phyloP scores from a whole-genome alignment of 2,329 filamentous ascomycete species.

The Colletotrichum limetticola region DNA sequence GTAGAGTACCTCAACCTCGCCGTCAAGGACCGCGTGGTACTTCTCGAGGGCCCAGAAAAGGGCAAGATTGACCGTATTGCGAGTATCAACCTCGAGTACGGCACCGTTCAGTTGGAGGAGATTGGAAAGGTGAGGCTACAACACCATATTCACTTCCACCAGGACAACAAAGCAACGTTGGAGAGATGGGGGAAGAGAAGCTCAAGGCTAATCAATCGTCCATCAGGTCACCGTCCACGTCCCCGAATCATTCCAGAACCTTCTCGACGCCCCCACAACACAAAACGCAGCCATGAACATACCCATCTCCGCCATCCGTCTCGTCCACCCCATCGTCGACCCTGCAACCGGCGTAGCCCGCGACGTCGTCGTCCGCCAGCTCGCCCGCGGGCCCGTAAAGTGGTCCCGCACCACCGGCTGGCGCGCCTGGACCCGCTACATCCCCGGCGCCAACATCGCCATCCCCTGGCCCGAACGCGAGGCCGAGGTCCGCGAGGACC shows the following conservation, averaged over 20 bases:
- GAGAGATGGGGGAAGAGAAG: not conserved
- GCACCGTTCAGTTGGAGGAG: conserved; percentile 70
- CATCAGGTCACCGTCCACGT: conserved; percentile 51
- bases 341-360: conserved; percentile 70
- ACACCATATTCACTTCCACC: not conserved
- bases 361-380: conserved; percentile 82
- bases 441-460: conserved; percentile 76
- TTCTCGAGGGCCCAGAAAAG: conserved; percentile 81
- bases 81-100: conserved; percentile 63
- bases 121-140: conserved; percentile 69
- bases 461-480: conserved; percentile 80
- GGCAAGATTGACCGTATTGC: conserved; percentile 84
- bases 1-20: conserved; percentile 69
- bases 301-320: conserved; percentile 78
- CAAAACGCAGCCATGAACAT: conserved; percentile 67
- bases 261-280: conserved; percentile 49
- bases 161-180: too few species aligned
- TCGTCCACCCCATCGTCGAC: conserved; percentile 81
- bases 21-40: conserved; percentile 81
- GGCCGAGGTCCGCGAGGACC: conserved; percentile 61
- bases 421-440: conserved; percentile 64
- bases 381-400: conserved; percentile 64
- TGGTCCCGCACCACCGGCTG: conserved; percentile 57
- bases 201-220: conserved; percentile 6
- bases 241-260: conserved; percentile 50